Percentiles rank a stretch among this genome's conserved stretches.
Conservation (phyloP, 1,139 yeast species). For the Meyerozyma athensensis region DNA sequence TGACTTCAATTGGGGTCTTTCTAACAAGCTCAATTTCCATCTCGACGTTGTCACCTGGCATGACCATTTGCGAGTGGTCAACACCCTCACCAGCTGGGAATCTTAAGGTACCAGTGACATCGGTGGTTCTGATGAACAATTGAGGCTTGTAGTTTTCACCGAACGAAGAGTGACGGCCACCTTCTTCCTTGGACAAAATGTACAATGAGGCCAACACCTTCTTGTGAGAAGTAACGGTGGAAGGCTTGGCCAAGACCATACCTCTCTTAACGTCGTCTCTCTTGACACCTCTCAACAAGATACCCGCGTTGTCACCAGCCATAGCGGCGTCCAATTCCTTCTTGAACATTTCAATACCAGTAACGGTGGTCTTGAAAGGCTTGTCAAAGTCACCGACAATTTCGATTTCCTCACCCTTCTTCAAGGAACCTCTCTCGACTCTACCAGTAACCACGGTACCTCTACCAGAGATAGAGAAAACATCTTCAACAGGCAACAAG, state of each 20-base stretch:
- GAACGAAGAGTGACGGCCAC: conserved; percentile 98
- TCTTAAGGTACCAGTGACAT: conserved; percentile 84
- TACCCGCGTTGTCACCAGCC: conserved; percentile 99
- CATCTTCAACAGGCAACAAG: conserved; percentile 96
- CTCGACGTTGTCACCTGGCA: conserved; percentile 99
- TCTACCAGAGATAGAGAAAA: conserved; percentile 98
- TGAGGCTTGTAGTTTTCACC: conserved; percentile 98
- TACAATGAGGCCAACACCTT: conserved; percentile 92
- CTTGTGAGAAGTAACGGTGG: conserved; percentile 87
- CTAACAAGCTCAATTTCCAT: conserved; percentile 88
- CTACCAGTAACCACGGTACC: conserved; percentile 99
- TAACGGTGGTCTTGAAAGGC: conserved; percentile 89
- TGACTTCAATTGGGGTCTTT: conserved; percentile 92
- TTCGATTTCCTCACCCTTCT: conserved; percentile 98
- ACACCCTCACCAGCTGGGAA: conserved; percentile 85
- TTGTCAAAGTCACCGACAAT: conserved; percentile 87
- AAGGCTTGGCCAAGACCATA: conserved; percentile 95
- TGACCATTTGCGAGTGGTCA: conserved; percentile 83
- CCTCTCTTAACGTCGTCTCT: conserved; percentile 97
- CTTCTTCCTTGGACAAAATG: conserved; percentile 93
- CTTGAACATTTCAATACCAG: conserved; percentile 99
- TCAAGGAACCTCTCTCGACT: conserved; percentile 95
- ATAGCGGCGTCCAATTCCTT: conserved; percentile 95
- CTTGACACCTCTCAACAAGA: conserved; percentile 95
- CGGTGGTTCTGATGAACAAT: conserved; percentile 93